These are phyloP conservation scores for Lasiosphaeria hispida DNA, from an alignment of 495 filamentous ascomycete species.

Conservation along the genomic window DNA sequence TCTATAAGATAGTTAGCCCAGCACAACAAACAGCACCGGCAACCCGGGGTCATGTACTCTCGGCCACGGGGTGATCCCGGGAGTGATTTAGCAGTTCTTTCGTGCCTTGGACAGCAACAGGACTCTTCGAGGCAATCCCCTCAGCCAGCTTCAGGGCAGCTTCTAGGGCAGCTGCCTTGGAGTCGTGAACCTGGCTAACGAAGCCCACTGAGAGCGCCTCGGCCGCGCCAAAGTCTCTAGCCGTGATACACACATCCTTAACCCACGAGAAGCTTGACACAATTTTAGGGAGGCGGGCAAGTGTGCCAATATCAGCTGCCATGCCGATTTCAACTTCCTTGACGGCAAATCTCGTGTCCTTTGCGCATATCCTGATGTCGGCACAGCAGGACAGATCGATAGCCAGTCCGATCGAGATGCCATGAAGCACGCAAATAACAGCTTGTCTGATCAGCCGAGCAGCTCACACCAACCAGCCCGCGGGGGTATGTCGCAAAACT, in stretches of 20 bases:
- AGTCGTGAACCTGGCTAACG: conserved; percentile 71
- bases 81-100: conserved; percentile 90
- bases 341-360: conserved; percentile 66
- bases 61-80: conserved; percentile 71
- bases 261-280: conserved; percentile 80
- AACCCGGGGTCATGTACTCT: conserved; percentile 54
- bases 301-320: conserved; percentile 88
- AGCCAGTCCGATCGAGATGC: conserved; percentile 74
- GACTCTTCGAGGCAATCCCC: conserved; percentile 77
- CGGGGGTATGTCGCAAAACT: conserved; percentile 15
- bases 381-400: conserved; percentile 77
- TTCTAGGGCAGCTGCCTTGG: conserved; percentile 58
- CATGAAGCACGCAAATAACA: conserved; percentile 82
- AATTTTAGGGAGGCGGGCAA: conserved; percentile 80
- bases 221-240: conserved; percentile 69
- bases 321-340: conserved; percentile 96
- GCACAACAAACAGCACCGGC: conserved; percentile 4
- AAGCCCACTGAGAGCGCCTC: conserved; percentile 84
- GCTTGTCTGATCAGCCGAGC: conserved; percentile 41
- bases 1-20: conserved; percentile 43
- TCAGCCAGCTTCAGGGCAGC: conserved; percentile 64
- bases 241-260: conserved; percentile 83
- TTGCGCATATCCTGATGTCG: conserved; percentile 74
- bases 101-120: conserved; percentile 87
- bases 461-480: background rate